Conservation (phyloP, 805 yeast genomes). For the Myxozyma neglecta region DNA sequence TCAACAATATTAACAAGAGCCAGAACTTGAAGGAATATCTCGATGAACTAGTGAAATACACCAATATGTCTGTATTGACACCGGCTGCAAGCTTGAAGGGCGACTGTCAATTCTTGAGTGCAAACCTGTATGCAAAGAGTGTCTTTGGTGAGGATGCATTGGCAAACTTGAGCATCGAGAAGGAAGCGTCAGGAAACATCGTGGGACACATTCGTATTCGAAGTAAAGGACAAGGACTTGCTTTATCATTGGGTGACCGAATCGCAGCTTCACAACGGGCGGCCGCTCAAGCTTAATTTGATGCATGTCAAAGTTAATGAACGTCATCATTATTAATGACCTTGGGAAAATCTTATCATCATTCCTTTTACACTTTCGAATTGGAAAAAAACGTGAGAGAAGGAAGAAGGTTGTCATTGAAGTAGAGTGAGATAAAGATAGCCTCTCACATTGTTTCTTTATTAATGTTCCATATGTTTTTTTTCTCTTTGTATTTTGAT, state of each 20-base stretch:
- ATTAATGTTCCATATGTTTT: too few relatives aligned
- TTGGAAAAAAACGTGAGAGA: background rate
- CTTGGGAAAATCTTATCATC: background rate
- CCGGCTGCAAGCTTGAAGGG: slow-evolving; percentile 74
- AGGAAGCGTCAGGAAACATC: slow-evolving; percentile 68
- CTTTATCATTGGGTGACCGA: slow-evolving; percentile 89
- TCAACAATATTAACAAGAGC: slow-evolving; percentile 58
- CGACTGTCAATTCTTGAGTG: slow-evolving; percentile 85
- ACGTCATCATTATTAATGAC: background rate
- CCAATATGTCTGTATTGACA: slow-evolving; percentile 92
- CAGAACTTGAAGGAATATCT: slow-evolving; percentile 72
- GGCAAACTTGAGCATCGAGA: slow-evolving; percentile 92
- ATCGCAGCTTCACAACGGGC: slow-evolving; percentile 58
- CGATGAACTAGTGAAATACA: slow-evolving; percentile 70
- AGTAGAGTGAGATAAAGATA: too few relatives aligned
- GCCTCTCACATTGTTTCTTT: too few relatives aligned
- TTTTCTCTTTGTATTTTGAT: too few relatives aligned
- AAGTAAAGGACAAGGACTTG: slow-evolving; percentile 96
- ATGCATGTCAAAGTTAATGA: too few relatives aligned
- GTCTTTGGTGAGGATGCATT: slow-evolving; percentile 97
- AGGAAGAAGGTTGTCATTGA: background rate
- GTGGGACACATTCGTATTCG: slow-evolving; percentile 95
- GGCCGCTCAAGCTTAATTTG: background rate
- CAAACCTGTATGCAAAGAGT: slow-evolving; percentile 87
- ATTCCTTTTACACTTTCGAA: too few relatives aligned